Percentiles rank a stretch among this genome's conserved stretches.
Evolutionary conservation across 1,139 yeast genomes (phyloP).

Genomic region (Blastobotrys malaysiensis): DNA sequence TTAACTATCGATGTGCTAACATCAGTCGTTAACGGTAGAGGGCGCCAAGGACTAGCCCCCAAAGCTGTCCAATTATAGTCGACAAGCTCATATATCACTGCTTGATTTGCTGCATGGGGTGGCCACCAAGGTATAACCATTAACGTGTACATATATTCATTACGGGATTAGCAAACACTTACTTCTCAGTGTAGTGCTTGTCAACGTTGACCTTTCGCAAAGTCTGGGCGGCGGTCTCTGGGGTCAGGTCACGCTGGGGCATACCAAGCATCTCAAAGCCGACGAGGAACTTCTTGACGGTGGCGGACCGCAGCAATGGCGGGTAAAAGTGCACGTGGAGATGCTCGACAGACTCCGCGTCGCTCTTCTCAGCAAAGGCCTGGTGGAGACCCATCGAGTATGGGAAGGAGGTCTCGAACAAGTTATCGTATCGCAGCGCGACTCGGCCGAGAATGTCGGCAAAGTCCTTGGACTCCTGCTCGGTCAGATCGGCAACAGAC

Average conservation of each 20-base stretch:
- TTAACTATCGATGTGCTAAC: too few relatives aligned
- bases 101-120: too few relatives aligned
- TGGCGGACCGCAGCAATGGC: slow-evolving; percentile 67
- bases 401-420: slow-evolving; percentile 66
- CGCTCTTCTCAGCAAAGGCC: slow-evolving; percentile 22
- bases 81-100: too few relatives aligned
- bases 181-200: slow-evolving; percentile 16
- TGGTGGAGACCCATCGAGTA: slow-evolving; percentile 82
- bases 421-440: slow-evolving; percentile 65
- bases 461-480: slow-evolving; percentile 49
- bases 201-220: slow-evolving; percentile 21
- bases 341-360: slow-evolving; percentile 45
- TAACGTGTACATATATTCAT: background rate
- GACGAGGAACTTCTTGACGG: slow-evolving; percentile 69
- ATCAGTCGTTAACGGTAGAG: too few relatives aligned
- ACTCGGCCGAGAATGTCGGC: slow-evolving; percentile 50
- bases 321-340: slow-evolving; percentile 78
- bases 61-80: too few relatives aligned
- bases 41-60: too few relatives aligned
- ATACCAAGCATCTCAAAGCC: slow-evolving; percentile 78
- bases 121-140: background rate
- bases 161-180: too few relatives aligned
- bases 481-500: slow-evolving; percentile 47
- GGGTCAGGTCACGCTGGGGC: slow-evolving; percentile 72
- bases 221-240: slow-evolving; percentile 60